These are phyloP conservation scores for Salvia hispanica DNA, from an alignment of 257 asterid genomes.

Conservation along the genomic window DNA sequence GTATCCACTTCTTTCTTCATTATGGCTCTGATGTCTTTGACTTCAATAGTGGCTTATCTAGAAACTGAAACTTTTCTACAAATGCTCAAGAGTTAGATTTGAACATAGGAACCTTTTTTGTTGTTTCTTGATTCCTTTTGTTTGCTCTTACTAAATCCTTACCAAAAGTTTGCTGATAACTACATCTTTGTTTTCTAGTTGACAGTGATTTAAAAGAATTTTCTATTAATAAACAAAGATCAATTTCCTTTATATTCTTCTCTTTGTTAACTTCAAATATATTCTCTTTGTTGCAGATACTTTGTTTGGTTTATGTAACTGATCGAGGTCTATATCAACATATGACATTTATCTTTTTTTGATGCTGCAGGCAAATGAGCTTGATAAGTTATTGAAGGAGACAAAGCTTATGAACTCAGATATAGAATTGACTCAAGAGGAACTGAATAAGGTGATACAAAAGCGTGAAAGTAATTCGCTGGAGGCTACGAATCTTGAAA, in stretches of 20 bases:
- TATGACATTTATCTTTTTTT: slow-evolving; percentile 23
- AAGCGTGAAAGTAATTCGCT: slow-evolving; percentile 65
- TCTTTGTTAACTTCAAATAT: slow-evolving; percentile 25
- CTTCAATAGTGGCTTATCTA: neutral
- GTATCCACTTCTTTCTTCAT: neutral
- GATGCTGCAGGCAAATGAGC: slow-evolving; percentile 83
- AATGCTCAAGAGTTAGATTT: slow-evolving; percentile 6
- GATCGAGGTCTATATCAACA: slow-evolving; percentile 6
- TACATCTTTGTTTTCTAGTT: too few species aligned
- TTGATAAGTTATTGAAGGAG: slow-evolving; percentile 86
- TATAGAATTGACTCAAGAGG: slow-evolving; percentile 72
- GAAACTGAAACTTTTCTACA: neutral
- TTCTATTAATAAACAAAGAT: too few species aligned
- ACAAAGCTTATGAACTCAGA: slow-evolving; percentile 69
- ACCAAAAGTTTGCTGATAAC: slow-evolving; percentile 6
- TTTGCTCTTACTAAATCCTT: slow-evolving; percentile 9
- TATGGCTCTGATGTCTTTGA: neutral
- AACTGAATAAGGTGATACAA: slow-evolving; percentile 70
- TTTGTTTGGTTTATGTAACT: slow-evolving; percentile 10
- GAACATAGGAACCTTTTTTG: slow-evolving; percentile 1
- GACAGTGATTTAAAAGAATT: too few species aligned
- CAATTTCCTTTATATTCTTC: slow-evolving; percentile 2
- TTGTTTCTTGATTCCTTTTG: neutral
- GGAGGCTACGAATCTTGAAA: slow-evolving; percentile 79
- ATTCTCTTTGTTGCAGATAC: slow-evolving; percentile 17